Evolutionary conservation across 257 asterid genomes (phyloP).

Genomic region (Solanum sparsipilum): DNA sequence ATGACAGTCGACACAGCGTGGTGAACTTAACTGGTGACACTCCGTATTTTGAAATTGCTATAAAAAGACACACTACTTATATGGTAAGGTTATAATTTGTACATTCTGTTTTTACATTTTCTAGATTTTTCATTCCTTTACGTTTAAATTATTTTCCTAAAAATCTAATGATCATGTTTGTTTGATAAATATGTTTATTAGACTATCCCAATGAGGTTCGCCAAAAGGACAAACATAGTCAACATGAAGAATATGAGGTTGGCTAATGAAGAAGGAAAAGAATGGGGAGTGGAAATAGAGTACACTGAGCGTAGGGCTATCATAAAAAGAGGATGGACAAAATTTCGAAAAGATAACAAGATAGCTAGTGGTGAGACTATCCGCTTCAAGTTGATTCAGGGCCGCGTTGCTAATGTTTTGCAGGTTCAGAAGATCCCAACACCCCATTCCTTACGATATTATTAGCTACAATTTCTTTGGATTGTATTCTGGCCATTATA

Average conservation of each 20-base stretch:
- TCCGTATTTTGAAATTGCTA: background rate
- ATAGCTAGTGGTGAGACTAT: background rate
- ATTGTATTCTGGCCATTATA: background rate
- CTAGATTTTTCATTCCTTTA: background rate
- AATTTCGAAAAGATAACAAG: background rate
- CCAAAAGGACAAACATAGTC: background rate
- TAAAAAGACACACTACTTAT: too few species aligned
- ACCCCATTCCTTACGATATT: background rate
- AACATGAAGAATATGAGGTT: background rate
- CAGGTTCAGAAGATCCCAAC: background rate
- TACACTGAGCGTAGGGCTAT: background rate
- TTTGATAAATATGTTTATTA: background rate
- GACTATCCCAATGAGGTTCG: background rate
- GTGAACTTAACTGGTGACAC: background rate
- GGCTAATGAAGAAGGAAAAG: background rate
- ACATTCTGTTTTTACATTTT: background rate
- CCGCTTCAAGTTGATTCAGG: background rate
- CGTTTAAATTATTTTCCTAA: background rate
- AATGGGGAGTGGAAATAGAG: background rate
- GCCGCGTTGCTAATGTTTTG: background rate
- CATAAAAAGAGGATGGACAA: background rate
- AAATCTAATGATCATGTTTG: background rate
- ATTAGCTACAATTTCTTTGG: background rate
- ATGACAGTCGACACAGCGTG: background rate
- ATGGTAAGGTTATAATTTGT: background rate